Evolutionary conservation across 2,329 filamentous ascomycete genomes (phyloP).

Genomic region (Fusarium floridanum): DNA sequence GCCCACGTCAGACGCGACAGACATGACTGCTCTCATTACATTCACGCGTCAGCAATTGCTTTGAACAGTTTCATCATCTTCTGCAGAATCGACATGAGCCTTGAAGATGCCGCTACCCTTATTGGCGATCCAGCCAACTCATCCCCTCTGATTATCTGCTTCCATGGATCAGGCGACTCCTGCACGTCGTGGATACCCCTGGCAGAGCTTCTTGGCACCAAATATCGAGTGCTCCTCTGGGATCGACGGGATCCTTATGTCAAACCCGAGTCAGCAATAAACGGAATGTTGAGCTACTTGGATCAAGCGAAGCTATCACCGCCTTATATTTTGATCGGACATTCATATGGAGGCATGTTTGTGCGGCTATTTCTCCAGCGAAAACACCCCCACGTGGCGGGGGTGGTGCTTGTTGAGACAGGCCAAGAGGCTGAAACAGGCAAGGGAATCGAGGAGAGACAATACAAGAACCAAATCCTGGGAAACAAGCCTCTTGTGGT

Average conservation of each 20-base stretch:
- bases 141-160: slow-evolving; percentile 33
- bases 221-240: slow-evolving; percentile 30
- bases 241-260: slow-evolving; percentile 16
- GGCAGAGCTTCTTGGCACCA: slow-evolving; percentile 5
- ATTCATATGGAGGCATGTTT: slow-evolving; percentile 41
- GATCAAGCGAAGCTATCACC: neutral
- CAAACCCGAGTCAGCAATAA: slow-evolving; percentile 1
- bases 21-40: neutral
- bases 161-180: slow-evolving; percentile 40
- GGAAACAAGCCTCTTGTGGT: slow-evolving; percentile 32
- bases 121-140: neutral
- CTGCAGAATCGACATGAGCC: neutral
- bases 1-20: neutral
- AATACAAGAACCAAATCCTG: slow-evolving; percentile 27
- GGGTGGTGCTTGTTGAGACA: slow-evolving; percentile 40
- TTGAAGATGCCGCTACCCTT: neutral
- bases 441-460: slow-evolving; percentile 18
- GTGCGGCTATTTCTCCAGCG: slow-evolving; percentile 31
- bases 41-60: neutral
- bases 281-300: slow-evolving; percentile 4
- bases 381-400: slow-evolving; percentile 23
- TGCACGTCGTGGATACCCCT: slow-evolving; percentile 33
- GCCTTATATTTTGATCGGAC: slow-evolving; percentile 28
- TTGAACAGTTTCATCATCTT: neutral
- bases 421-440: slow-evolving; percentile 39